Conservation (phyloP, 345 rosid genomes). For the Erodium maritimum region DNA sequence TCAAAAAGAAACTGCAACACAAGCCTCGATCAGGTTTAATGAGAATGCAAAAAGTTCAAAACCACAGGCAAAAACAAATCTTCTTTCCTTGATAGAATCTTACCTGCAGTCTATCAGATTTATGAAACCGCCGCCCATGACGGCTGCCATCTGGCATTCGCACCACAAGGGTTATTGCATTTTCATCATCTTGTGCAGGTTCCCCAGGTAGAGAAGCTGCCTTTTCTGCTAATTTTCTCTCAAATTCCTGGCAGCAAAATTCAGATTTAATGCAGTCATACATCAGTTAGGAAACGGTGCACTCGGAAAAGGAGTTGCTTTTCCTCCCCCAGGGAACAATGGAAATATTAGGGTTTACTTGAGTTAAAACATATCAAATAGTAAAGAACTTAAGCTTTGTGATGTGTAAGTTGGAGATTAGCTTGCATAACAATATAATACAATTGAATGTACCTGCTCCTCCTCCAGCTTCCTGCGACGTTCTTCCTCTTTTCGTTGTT, state of each 20-base stretch:
- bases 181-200: constrained; percentile 71
- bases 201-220: constrained; percentile 89
- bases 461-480: constrained; percentile 62
- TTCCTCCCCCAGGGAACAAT: background rate
- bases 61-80: background rate
- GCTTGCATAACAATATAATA: too few relatives aligned
- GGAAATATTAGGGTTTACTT: background rate
- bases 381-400: background rate
- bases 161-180: constrained; percentile 75
- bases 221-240: constrained; percentile 70
- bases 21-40: constrained; percentile 3
- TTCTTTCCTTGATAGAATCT: constrained; percentile 10
- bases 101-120: constrained; percentile 71
- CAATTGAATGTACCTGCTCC: constrained; percentile 50
- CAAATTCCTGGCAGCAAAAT: constrained; percentile 51
- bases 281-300: background rate
- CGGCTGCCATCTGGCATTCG: constrained; percentile 94
- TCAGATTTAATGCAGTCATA: background rate
- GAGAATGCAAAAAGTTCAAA: background rate
- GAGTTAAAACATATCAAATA: background rate
- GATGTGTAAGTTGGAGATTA: background rate
- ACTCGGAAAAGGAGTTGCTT: background rate
- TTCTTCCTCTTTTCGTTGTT: constrained; percentile 66
- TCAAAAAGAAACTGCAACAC: constrained; percentile 73
- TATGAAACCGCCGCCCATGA: constrained; percentile 84